Percentiles rank a stretch among this genome's conserved stretches.
These are phyloP conservation scores for Xylaria sp. DNA, from an alignment of 2,329 filamentous ascomycete genomes.

Conservation along the genomic window DNA sequence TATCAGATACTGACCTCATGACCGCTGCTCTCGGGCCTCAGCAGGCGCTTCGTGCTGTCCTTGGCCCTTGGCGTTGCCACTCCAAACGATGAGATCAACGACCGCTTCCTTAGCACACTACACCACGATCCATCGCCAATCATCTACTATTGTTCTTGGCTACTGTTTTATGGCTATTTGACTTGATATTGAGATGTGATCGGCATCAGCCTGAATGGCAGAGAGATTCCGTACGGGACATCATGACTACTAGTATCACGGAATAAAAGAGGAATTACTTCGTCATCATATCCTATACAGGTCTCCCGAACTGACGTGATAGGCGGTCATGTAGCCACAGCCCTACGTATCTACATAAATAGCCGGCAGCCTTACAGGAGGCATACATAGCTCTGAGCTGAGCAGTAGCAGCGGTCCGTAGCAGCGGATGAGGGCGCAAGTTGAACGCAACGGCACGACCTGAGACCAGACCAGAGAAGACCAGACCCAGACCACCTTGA, in stretches of 20 bases:
- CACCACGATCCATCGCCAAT: background rate
- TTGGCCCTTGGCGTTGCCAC: background rate
- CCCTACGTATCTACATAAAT: background rate
- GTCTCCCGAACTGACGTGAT: background rate
- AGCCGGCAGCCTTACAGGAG: background rate
- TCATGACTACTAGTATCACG: no score
- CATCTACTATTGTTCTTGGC: background rate
- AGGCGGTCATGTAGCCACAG: background rate
- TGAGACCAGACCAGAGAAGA: background rate
- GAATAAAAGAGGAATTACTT: background rate
- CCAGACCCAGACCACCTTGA: background rate
- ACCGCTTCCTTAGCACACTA: background rate
- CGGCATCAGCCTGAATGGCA: no score
- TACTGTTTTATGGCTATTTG: background rate
- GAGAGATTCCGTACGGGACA: no score
- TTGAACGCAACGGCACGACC: no score
- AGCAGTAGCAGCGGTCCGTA: no score
- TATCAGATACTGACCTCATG: background rate
- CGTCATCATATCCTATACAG: background rate
- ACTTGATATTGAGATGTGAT: no score
- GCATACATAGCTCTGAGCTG: background rate
- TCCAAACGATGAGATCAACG: background rate
- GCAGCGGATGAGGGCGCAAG: no score
- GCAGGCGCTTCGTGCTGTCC: background rate
- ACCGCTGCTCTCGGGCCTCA: background rate